Conservation (phyloP, 2,329 filamentous ascomycete genomes). For the Fusarium nygamai region DNA sequence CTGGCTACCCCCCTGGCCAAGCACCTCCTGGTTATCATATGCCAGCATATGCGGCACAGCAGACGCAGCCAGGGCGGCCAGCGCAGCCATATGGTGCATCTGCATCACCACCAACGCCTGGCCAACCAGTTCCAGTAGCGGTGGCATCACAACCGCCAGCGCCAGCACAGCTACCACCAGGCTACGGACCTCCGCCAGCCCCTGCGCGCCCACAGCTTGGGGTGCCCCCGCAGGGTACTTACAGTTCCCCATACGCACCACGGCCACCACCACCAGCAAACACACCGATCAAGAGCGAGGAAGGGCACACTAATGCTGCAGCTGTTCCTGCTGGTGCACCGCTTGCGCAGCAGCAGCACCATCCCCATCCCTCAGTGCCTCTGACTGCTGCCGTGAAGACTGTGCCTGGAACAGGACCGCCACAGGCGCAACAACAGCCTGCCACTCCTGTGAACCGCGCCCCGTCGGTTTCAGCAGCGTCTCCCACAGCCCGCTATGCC, state of each 20-base stretch:
- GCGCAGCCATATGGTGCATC: slow-evolving; percentile 45
- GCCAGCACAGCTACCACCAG: slow-evolving; percentile 48
- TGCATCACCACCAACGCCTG: slow-evolving; percentile 41
- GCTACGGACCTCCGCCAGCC: slow-evolving; percentile 50
- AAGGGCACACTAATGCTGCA: slow-evolving; percentile 33
- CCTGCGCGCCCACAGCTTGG: slow-evolving; percentile 48
- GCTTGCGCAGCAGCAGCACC: slow-evolving; percentile 21
- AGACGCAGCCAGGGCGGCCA: slow-evolving; percentile 44
- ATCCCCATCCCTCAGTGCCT: slow-evolving; percentile 14
- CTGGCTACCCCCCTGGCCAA: slow-evolving; percentile 49
- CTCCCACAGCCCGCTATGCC: slow-evolving; percentile 48
- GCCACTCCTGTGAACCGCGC: slow-evolving; percentile 38
- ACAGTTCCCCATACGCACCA: slow-evolving; percentile 52
- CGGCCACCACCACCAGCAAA: slow-evolving; percentile 46
- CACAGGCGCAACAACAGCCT: slow-evolving; percentile 23
- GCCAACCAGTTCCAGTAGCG: slow-evolving; percentile 35
- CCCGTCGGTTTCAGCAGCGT: slow-evolving; percentile 40
- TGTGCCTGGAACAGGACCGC: slow-evolving; percentile 27
- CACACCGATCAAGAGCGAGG: slow-evolving; percentile 44
- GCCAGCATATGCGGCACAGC: slow-evolving; percentile 47
- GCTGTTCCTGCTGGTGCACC: neutral
- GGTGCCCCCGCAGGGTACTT: slow-evolving; percentile 46
- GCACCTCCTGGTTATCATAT: slow-evolving; percentile 49
- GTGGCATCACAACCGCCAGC: slow-evolving; percentile 45
- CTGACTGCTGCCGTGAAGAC: slow-evolving; percentile 32